Evolutionary conservation across 2,329 filamentous ascomycete genomes (phyloP).

Genomic region (Fusarium sororula): DNA sequence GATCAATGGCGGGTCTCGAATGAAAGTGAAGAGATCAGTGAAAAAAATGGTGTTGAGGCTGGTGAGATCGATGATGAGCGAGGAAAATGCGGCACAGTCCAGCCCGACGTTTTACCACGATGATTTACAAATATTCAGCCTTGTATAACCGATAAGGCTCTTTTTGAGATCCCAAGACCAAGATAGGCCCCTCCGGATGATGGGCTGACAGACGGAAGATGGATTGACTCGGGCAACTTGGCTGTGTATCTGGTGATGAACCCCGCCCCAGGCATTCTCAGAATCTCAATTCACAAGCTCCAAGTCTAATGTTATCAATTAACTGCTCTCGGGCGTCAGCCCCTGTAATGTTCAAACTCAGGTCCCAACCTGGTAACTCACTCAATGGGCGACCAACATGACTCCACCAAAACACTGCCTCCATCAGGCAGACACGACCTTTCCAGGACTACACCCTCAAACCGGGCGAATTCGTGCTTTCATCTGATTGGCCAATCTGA

Average conservation of each 20-base stretch:
- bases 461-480: not conserved
- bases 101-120: not conserved
- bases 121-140: not conserved
- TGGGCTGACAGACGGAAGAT: not conserved
- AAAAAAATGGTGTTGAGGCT: not conserved
- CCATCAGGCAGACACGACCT: slow-evolving; percentile 1
- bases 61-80: not conserved
- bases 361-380: too few relatives aligned
- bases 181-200: not conserved
- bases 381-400: not conserved
- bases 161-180: not conserved
- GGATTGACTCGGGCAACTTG: not conserved
- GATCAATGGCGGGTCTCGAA: not conserved
- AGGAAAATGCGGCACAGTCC: not conserved
- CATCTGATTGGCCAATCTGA: not conserved
- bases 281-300: not conserved
- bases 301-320: not conserved
- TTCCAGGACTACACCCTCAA: slow-evolving; percentile 3
- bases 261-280: slow-evolving; percentile 4
- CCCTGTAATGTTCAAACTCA: not conserved
- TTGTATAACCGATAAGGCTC: not conserved
- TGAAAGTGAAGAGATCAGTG: not conserved
- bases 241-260: not conserved
- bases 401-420: not conserved
- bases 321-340: not conserved